phyloP scores from a whole-genome alignment of 2,329 filamentous ascomycete species.

The Aureobasidium mangrovei region DNA sequence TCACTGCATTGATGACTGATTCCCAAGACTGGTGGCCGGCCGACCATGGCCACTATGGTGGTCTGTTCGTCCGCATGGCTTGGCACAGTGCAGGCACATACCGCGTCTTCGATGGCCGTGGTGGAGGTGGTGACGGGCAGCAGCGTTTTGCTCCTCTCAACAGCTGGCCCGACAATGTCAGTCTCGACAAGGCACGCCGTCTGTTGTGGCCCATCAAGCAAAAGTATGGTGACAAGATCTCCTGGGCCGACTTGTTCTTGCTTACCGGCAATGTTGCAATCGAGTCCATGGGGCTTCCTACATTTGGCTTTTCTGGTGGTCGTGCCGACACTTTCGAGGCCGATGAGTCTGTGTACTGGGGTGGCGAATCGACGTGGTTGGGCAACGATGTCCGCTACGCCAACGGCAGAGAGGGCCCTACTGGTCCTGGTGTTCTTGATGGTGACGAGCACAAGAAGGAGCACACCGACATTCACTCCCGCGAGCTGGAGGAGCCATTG shows the following conservation, averaged over 20 bases:
- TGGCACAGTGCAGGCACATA: conserved; percentile 78
- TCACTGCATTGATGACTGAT: conserved; percentile 63
- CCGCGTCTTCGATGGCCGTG: conserved; percentile 64
- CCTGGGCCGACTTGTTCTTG: conserved; percentile 65
- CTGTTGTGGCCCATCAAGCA: conserved; percentile 76
- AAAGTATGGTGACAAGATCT: conserved; percentile 76
- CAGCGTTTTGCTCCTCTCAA: conserved; percentile 75
- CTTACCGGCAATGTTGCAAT: conserved; percentile 69
- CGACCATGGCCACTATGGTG: conserved; percentile 73
- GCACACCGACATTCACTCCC: conserved; percentile 42
- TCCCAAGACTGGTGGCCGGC: conserved; percentile 77
- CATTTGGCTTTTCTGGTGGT: conserved; percentile 65
- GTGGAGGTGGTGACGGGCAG: conserved; percentile 64
- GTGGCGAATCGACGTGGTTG: conserved; percentile 64
- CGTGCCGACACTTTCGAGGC: conserved; percentile 66
- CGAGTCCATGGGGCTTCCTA: conserved; percentile 66
- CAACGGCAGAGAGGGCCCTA: conserved; percentile 40
- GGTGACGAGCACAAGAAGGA: conserved; percentile 34
- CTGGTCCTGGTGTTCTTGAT: conserved; percentile 35
- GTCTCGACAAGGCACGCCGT: conserved; percentile 70
- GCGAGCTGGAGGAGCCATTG: conserved; percentile 59
- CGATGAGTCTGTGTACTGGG: conserved; percentile 71
- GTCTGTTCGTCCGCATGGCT: conserved; percentile 70
- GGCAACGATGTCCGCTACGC: conserved; percentile 64
- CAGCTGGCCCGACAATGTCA: conserved; percentile 73